Conservation (phyloP, 2,329 filamentous ascomycete species). For the Ophiostoma triangulosporum region DNA sequence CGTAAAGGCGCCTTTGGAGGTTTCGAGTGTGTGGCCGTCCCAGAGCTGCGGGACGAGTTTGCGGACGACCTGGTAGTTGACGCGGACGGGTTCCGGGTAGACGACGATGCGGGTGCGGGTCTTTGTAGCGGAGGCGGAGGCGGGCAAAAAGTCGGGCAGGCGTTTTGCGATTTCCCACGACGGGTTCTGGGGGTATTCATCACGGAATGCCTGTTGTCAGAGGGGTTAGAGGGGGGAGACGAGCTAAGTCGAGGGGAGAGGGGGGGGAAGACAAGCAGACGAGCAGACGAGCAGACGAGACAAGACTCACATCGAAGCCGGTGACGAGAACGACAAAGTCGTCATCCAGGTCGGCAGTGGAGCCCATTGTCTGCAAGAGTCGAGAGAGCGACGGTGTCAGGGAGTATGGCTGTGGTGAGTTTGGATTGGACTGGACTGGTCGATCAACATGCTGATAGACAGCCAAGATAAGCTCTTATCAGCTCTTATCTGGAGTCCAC, state of each 20-base stretch:
- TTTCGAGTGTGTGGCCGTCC: conserved; percentile 17
- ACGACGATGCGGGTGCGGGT: conserved; percentile 46
- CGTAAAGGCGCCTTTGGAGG: conserved; percentile 13
- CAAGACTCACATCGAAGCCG: conserved; percentile 41
- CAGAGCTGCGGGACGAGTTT: conserved; percentile 51
- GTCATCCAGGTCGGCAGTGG: conserved; percentile 20
- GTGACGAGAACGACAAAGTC: conserved; percentile 47
- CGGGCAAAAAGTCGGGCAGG: conserved; percentile 52
- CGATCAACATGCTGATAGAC: no score
- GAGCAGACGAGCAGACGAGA: not conserved
- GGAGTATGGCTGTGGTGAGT: no score
- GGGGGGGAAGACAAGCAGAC: no score
- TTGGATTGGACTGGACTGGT: no score
- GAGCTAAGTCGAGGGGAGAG: no score
- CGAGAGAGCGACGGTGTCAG: not conserved
- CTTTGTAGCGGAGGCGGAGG: conserved; percentile 21
- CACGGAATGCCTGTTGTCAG: conserved; percentile 54
- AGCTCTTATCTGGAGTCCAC: no score
- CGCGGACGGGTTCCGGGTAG: conserved; percentile 53
- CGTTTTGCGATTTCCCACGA: conserved; percentile 63
- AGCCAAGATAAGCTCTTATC: no score
- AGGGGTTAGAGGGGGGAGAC: no score
- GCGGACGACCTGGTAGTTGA: conserved; percentile 56
- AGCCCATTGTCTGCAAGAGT: conserved; percentile 17
- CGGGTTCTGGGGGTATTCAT: conserved; percentile 59